phyloP scores from a whole-genome alignment of 2,329 filamentous ascomycete genomes.

The Didymella arachidicola region DNA sequence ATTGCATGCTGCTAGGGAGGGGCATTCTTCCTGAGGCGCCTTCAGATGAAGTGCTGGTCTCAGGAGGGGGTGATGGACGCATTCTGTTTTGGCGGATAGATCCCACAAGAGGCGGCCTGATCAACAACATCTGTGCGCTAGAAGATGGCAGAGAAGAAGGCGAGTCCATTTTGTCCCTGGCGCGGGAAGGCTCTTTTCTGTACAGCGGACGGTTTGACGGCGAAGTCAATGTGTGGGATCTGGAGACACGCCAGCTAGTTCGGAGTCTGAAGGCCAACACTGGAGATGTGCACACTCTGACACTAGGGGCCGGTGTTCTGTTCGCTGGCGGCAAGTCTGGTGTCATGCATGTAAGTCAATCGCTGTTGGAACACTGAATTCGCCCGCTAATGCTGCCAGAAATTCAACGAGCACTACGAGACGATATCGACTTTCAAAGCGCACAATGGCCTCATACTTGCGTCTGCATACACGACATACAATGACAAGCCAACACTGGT shows the following conservation, averaged over 20 bases:
- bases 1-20: conserved; percentile 88
- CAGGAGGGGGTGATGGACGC: conserved; percentile 89
- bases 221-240: conserved; percentile 93
- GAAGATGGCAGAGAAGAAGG: conserved; percentile 66
- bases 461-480: conserved; percentile 77
- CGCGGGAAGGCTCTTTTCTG: conserved; percentile 87
- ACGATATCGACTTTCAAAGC: conserved; percentile 80
- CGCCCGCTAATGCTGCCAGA: conserved; percentile 50
- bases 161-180: conserved; percentile 76
- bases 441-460: conserved; percentile 85
- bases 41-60: conserved; percentile 81
- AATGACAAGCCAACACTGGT: conserved; percentile 83
- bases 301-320: conserved; percentile 83
- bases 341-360: conserved; percentile 70
- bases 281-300: conserved; percentile 84
- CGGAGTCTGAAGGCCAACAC: conserved; percentile 83
- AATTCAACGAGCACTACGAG: conserved; percentile 84
- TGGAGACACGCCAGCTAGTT: conserved; percentile 90
- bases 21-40: conserved; percentile 75
- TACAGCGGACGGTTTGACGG: conserved; percentile 90
- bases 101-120: conserved; percentile 65
- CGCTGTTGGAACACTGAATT: rapidly evolving
- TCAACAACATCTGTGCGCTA: conserved; percentile 73
- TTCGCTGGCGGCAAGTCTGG: conserved; percentile 92
- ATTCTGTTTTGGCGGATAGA: conserved; percentile 91